Evolutionary conservation across 2,329 filamentous ascomycete genomes (phyloP), one percentile per base, ranked within the genome.

Genomic region (Xylaria sp.): DNA sequence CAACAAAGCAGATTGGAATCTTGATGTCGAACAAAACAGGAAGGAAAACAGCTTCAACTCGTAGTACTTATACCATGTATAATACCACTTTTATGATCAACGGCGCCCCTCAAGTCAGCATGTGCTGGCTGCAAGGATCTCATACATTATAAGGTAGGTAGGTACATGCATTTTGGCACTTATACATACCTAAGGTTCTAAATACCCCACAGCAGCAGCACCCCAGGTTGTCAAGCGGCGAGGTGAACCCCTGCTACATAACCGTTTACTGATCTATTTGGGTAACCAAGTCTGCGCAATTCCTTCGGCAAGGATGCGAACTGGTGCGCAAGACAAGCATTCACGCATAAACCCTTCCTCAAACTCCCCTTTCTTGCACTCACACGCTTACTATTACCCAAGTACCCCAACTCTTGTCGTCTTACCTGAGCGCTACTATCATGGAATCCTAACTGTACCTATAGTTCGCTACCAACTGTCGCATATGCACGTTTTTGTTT

Each of bases 141-240:
- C 28, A n/a, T 30, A 30, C 28, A 6, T 30, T 6, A 30, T 30
- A 30, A 6, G 28, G 3, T 3, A 30, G 28, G 6, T 30, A 30
- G 28, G 28, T 30, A n/a, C 2, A 15, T 36, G 9, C 53, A 36
- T 23, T 7, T 18, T 52, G 36, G 34, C 25, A n/a, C 25, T 9
- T 20, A n/a, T 39, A 15, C 13, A 39, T 67, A 67, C 65, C 65
- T n/a, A n/a, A n/a, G n/a, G n/a, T n/a, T n/a, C n/a, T 39, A 15
- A 39, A 39, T 67, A 67, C 65, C 65, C 65, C 65, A 64, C 65
- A 67, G 23, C 50, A 67, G 23, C 50, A 48, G n/a, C n/a, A 60
- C 64, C 63, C 55, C 55, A 57, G 59, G 58, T 23, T 20, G 4
- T 30, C 20, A 41, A 41, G 50, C 41, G 45, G 32, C 45, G 60